These are phyloP conservation scores for Pythium plurisporium DNA, from an alignment of 352 stramenopile species.

Conservation along the genomic window DNA sequence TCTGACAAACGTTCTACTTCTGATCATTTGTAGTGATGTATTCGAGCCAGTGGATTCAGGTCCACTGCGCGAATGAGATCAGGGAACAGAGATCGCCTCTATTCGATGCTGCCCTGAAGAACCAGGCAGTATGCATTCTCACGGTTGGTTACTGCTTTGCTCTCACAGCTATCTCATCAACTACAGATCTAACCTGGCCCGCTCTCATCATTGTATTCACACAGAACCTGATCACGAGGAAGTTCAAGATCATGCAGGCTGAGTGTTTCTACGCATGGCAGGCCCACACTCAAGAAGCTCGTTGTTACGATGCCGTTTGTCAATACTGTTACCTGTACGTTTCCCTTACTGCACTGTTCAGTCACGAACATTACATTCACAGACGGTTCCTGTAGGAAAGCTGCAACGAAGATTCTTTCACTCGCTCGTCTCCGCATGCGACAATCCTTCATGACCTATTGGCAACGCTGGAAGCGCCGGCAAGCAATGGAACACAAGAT, in stretches of 20 bases:
- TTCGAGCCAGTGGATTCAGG: slow-evolving; percentile 37
- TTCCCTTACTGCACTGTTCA: background rate
- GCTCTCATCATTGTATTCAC: no score
- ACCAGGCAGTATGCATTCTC: slow-evolving; percentile 34
- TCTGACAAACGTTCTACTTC: background rate
- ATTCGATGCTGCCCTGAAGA: slow-evolving; percentile 23
- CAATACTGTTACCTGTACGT: slow-evolving; percentile 50
- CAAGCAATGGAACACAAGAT: slow-evolving; percentile 24
- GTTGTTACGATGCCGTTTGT: slow-evolving; percentile 24
- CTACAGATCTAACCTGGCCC: background rate
- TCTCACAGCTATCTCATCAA: no score
- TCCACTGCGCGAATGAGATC: slow-evolving; percentile 49
- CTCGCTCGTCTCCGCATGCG: slow-evolving; percentile 30
- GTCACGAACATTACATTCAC: background rate
- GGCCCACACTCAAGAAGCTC: slow-evolving; percentile 12
- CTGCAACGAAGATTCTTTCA: slow-evolving; percentile 32
- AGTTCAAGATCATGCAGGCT: background rate
- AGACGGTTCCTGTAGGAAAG: slow-evolving; percentile 32
- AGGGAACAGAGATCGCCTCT: slow-evolving; percentile 12
- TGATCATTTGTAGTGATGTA: slow-evolving; percentile 5
- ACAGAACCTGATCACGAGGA: background rate
- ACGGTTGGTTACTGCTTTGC: no score
- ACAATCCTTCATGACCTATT: slow-evolving; percentile 23
- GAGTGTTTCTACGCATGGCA: slow-evolving; percentile 29
- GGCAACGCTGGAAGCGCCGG: slow-evolving; percentile 29